Evolutionary conservation across 2,329 filamentous ascomycete genomes (phyloP), one percentile per base, ranked within the genome.

Genomic region (Cercospora nicotianae): DNA sequence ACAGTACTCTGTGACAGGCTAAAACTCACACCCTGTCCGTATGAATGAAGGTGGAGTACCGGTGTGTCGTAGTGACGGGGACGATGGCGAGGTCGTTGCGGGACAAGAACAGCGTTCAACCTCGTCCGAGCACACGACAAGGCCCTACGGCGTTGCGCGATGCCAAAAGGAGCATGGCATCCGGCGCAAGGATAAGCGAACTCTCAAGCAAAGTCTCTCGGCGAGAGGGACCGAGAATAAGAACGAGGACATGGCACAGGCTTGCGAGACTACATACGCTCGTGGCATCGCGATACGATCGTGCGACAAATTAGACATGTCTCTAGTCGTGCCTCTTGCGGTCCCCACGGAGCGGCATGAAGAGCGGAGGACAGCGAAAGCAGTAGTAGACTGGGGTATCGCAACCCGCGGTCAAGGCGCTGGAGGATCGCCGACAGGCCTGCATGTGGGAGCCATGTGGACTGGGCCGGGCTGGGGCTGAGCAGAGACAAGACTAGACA

Each of bases 141-240:
- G 28, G 31, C 28, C 55, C 28, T n/a, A 16, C 31, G 26, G 42
- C 60, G 28, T 51, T 30, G 60, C 33, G 31, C 58, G 58, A 62
- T 48, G 60, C 60, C 60, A n/a, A 48, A 62, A 62, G 13, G 36
- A 62, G 60, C 36, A 48, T 48, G 18, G 60, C 26, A 28, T 48
- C 60, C 60, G 39, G 30, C 28, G 23, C 28, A 59, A 33, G 55
- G 55, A 20, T 59, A 31, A n/a, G 31, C 30, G 55, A 36, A 18
- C 28, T 31, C 55, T 58, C 26, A 16, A 18, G 26, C 53, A 30
- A 30, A 30, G 26, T 58, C 26, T 59, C 30, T 48, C 36, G 42
- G 48, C 42, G 9, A 36, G n/a, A 53, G n/a, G 10, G 61, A 33
- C 61, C 61, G 61, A 63, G 31, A 55, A 57, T 63, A 63, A 63